Evolutionary conservation across 371 early-diverging fungal species (phyloP).

Genomic region (Saksenaea oblongispora): DNA sequence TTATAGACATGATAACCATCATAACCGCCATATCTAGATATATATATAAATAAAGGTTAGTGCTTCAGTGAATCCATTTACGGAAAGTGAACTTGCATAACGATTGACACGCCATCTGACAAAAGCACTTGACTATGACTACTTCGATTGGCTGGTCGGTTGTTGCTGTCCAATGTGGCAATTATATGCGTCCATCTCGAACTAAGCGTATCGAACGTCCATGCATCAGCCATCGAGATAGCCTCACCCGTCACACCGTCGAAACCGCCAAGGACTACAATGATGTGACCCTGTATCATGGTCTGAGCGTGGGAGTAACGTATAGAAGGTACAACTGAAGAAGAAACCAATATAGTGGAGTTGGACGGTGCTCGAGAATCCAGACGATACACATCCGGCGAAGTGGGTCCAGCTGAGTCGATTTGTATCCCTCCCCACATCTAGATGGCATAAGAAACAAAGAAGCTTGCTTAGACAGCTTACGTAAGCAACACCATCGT

Average conservation of each 20-base stretch:
- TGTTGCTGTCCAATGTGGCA: conserved; percentile 32
- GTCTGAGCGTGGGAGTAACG: conserved; percentile 48
- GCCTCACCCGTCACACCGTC: conserved; percentile 39
- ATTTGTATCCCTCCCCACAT: conserved; percentile 47
- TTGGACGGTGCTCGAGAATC: conserved; percentile 31
- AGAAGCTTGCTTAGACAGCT: conserved; percentile 1
- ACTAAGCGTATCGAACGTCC: conserved; percentile 32
- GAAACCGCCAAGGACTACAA: conserved; percentile 45
- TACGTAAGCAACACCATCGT: conserved; percentile 41
- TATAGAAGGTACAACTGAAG: conserved; percentile 16
- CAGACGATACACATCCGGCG: conserved; percentile 32
- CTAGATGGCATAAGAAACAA: conserved; percentile 14
- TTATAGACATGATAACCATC: conserved; percentile 51
- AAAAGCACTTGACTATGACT: conserved; percentile 44
- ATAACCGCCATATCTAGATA: conserved; percentile 45
- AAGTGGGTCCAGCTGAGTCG: neutral
- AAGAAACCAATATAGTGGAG: conserved; percentile 17
- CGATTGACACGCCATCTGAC: conserved; percentile 43
- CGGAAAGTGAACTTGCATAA: conserved; percentile 27
- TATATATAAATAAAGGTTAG: neutral
- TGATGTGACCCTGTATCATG: conserved; percentile 24
- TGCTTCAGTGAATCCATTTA: neutral
- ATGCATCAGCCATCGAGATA: conserved; percentile 36
- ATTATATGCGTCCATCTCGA: conserved; percentile 27
- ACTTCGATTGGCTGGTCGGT: conserved; percentile 39